phyloP scores from a whole-genome alignment of 1,284 basidiomycete genomes.

The Amylostereum areolatum region DNA sequence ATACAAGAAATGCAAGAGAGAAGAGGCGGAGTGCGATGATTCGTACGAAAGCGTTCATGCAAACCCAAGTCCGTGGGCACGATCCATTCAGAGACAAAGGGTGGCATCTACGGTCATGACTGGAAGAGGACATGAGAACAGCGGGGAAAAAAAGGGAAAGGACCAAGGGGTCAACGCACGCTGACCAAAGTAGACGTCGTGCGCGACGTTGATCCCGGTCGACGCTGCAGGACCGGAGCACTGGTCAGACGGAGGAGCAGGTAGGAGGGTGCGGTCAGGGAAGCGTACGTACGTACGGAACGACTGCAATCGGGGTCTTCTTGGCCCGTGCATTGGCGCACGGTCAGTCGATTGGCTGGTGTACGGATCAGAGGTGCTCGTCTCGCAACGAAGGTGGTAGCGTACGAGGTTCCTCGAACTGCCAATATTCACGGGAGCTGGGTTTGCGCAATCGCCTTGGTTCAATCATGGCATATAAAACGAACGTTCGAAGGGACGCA shows the following conservation, averaged over 20 bases:
- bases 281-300: constrained; percentile 10
- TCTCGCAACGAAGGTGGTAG: neutral
- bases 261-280: neutral
- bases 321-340: constrained; percentile 11
- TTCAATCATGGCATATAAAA: neutral
- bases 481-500: neutral
- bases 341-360: constrained; percentile 8
- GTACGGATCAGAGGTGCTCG: neutral
- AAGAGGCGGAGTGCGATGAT: neutral
- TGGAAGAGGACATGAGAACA: constrained; percentile 1
- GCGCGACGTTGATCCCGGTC: constrained; percentile 13
- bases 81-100: constrained; percentile 11
- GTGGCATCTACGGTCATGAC: constrained; percentile 14
- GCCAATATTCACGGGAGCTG: constrained; percentile 15
- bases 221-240: constrained; percentile 6
- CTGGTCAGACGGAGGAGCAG: neutral
- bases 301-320: constrained; percentile 14
- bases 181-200: constrained; percentile 14
- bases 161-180: constrained; percentile 2
- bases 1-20: neutral
- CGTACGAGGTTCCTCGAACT: constrained; percentile 14
- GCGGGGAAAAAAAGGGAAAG: no score
- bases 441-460: neutral
- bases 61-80: neutral
- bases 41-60: neutral